Percentiles rank a stretch among this genome's conserved stretches.
phyloP scores from a whole-genome alignment of 2,329 filamentous ascomycete genomes.

The Scedosporium dehoogii region DNA sequence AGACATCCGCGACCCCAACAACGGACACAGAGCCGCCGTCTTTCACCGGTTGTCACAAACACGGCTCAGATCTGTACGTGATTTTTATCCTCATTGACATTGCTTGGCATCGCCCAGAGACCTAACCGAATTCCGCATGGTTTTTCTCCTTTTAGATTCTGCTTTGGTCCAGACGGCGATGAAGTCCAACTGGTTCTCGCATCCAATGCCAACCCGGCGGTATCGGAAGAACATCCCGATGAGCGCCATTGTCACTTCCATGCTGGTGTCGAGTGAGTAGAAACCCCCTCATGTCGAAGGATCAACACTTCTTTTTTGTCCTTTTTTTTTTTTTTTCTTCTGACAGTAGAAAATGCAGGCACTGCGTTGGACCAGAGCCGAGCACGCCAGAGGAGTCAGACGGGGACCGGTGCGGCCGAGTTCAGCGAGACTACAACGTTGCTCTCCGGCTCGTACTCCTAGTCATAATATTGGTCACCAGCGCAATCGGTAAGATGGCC shows the following conservation, averaged over 20 bases:
- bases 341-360: slow-evolving; percentile 20
- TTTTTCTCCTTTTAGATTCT: no score
- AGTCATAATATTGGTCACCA: slow-evolving; percentile 61
- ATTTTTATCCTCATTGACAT: no score
- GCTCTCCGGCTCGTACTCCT: slow-evolving; percentile 58
- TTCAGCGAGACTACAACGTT: slow-evolving; percentile 52
- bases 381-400: slow-evolving; percentile 21
- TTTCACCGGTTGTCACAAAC: no score
- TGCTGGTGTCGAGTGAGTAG: slow-evolving; percentile 58
- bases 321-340: slow-evolving; percentile 10
- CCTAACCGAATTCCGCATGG: no score
- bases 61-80: no score
- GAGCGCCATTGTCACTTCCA: slow-evolving; percentile 58
- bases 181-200: no score
- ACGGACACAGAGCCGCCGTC: no score
- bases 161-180: no score
- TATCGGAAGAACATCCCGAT: neutral
- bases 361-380: slow-evolving; percentile 44
- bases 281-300: neutral
- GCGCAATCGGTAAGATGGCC: slow-evolving; percentile 42
- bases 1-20: no score
- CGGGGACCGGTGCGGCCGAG: slow-evolving; percentile 31
- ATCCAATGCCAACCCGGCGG: neutral
- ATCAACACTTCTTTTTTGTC: slow-evolving; percentile 11
- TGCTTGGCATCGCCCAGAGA: no score